These are phyloP conservation scores for Choiromyces venosus DNA, from an alignment of 495 filamentous ascomycete genomes.

Conservation along the genomic window DNA sequence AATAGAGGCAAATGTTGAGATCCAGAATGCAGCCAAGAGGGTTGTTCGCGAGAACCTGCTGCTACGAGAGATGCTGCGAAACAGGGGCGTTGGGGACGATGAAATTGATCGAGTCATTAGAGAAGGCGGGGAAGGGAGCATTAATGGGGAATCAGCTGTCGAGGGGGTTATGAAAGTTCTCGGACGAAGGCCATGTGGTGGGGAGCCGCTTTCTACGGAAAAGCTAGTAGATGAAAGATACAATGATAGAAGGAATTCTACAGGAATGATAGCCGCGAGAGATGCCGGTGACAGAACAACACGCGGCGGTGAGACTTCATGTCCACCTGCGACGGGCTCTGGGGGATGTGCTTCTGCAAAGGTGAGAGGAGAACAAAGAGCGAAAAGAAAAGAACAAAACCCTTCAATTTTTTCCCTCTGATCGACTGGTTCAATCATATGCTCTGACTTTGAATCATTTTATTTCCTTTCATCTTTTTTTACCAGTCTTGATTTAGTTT, in stretches of 20 bases:
- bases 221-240: conserved; percentile 4
- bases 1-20: conserved; percentile 54
- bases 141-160: conserved; percentile 23
- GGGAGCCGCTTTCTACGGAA: conserved; percentile 15
- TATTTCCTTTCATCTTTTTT: not conserved
- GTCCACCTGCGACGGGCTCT: not conserved
- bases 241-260: conserved; percentile 28
- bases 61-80: conserved; percentile 50
- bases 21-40: conserved; percentile 58
- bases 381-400: not conserved
- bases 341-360: not conserved
- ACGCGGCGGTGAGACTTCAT: not conserved
- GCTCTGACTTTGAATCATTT: not conserved
- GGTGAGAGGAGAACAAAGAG: not conserved
- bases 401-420: not conserved
- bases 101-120: conserved; percentile 44
- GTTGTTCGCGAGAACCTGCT: conserved; percentile 61
- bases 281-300: conserved; percentile 24
- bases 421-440: not conserved
- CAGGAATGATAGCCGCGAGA: conserved; percentile 35
- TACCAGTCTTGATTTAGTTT: not conserved
- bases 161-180: conserved; percentile 32
- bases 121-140: conserved; percentile 29
- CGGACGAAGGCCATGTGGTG: conserved; percentile 26
- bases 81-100: conserved; percentile 46